Evolutionary conservation across 345 rosid genomes (phyloP).

Genomic region (Pistacia atlantica): DNA sequence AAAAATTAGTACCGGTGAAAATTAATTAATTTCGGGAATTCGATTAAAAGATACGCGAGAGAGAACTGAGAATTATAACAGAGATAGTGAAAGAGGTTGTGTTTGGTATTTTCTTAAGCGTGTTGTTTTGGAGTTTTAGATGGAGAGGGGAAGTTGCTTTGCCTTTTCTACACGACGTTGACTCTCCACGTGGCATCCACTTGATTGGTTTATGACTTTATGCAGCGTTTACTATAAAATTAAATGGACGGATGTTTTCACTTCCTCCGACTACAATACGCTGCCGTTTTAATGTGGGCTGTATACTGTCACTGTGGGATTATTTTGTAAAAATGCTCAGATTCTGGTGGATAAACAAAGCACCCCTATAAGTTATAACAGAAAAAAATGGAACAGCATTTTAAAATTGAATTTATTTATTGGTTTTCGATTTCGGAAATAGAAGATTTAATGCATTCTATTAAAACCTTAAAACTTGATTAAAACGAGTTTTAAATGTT

Average conservation of each 20-base stretch:
- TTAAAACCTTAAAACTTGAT: no score
- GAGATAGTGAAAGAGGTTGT: not conserved
- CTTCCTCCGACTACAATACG: not conserved
- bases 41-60: not conserved
- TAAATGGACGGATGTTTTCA: not conserved
- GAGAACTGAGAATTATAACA: slow-evolving; percentile 18
- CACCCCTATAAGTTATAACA: no score
- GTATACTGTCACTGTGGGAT: no score
- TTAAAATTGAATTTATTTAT: no score
- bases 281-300: not conserved
- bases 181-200: slow-evolving; percentile 15
- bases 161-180: slow-evolving; percentile 11
- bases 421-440: no score
- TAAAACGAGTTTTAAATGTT: no score
- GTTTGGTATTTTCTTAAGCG: slow-evolving; percentile 3
- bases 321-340: no score
- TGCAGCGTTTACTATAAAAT: not conserved
- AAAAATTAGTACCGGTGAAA: slow-evolving; percentile 12
- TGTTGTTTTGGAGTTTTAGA: not conserved
- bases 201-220: not conserved
- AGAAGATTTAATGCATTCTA: no score
- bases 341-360: no score
- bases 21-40: not conserved
- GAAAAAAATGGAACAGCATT: no score
- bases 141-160: not conserved